Evolutionary conservation across 2,329 filamentous ascomycete species (phyloP), one percentile per base, ranked within the genome.

Genomic region (Talaromyces islandicus): DNA sequence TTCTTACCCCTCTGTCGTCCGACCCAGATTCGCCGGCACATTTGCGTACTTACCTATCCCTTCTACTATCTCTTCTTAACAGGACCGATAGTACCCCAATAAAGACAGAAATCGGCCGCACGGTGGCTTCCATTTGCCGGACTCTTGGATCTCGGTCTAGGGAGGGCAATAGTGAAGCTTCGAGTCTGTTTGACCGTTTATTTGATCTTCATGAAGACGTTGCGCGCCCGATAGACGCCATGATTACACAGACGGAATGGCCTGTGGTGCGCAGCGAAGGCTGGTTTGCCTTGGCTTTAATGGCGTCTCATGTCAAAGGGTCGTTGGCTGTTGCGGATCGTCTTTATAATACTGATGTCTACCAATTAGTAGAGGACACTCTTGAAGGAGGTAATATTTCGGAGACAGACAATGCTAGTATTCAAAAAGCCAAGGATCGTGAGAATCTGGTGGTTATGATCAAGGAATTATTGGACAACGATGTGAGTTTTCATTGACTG

Each of bases 241-340:
- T 81, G 75, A 67, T 78, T 24, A 71, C 71, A 2, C 78, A 81
- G 60, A 72, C 75, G 5, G 75, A 78, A 60, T 81, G 78, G 75
- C 76, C 78, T 21, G 75, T 80, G 35, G 73, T 81, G 52, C 71
- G 76, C 24, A 78, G 77, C 54, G 79, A 81, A 65, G 79, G 78
- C 1, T 79, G 78, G 73, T 80, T 81, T 66, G 77, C 77, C 14
- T 66, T 81, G 29, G 78, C 78, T 4, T 62, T 81, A 51, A 78
- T 81, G 72, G 75, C 76, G 10, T 74, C 72, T 7, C 71, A 61
- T 54, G 64, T 66, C 19, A 62, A 65, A 0, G 75, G 77, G 1
- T 68, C 70, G 59, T 52, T 59, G 11, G 70, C 73, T 1, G 74
- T 75, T 25, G 66, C 69, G 12, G 65, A 74, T 41, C 74, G 71